Percentiles rank a stretch among this genome's conserved stretches.
phyloP scores from a whole-genome alignment of 306 rosid genomes.

The Vigna nakashimae region DNA sequence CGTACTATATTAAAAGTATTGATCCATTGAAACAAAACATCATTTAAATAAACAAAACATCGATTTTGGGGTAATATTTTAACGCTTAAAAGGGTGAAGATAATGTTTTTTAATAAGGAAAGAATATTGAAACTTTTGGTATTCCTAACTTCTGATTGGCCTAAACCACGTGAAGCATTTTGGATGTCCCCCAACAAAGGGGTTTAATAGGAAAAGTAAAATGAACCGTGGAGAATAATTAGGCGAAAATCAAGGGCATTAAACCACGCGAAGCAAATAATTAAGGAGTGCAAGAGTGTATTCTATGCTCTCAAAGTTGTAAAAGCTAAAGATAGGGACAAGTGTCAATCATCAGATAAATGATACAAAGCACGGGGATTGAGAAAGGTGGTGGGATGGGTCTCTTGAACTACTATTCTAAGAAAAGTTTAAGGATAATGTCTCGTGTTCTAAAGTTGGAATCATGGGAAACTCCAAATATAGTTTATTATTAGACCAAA shows the following conservation, averaged over 20 bases:
- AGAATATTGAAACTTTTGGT: neutral
- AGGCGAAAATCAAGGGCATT: slow-evolving; percentile 41
- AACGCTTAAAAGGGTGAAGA: too few relatives aligned
- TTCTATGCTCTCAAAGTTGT: neutral
- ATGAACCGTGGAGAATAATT: slow-evolving; percentile 15
- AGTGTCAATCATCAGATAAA: slow-evolving; percentile 56
- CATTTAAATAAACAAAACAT: too few relatives aligned
- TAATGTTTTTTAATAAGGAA: neutral
- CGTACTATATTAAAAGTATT: too few relatives aligned
- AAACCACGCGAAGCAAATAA: neutral
- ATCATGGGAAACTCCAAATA: neutral
- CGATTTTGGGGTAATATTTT: too few relatives aligned
- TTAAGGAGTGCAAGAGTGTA: neutral
- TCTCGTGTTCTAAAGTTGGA: neutral
- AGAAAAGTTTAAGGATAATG: neutral
- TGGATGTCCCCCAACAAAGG: slow-evolving; percentile 22
- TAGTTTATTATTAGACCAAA: neutral
- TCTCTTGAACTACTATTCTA: neutral
- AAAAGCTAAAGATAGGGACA: slow-evolving; percentile 40
- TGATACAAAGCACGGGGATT: slow-evolving; percentile 13
- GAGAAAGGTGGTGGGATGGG: neutral
- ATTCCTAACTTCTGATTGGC: slow-evolving; percentile 31
- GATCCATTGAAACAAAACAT: too few relatives aligned
- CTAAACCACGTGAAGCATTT: slow-evolving; percentile 45
- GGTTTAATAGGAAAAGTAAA: slow-evolving; percentile 18